Percentiles rank a stretch among this genome's conserved stretches.
phyloP scores from a whole-genome alignment of 495 filamentous ascomycete species.

The Penicillium macrosclerotiorum region DNA sequence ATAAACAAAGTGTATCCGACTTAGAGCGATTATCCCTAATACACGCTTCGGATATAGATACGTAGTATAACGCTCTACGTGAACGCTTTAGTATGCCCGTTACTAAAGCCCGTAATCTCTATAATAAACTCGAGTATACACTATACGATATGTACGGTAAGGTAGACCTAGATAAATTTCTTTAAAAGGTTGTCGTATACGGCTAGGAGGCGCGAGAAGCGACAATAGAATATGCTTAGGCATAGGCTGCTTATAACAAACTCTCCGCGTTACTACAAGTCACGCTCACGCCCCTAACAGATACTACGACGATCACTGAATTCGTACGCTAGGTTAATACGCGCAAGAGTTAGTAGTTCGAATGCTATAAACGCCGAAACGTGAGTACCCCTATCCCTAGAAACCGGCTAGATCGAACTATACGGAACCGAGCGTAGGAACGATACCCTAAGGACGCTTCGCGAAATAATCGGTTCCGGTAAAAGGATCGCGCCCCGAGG shows the following conservation, averaged over 20 bases:
- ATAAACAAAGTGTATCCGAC: background rate
- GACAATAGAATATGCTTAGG: background rate
- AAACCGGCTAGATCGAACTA: too few species aligned
- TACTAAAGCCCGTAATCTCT: background rate
- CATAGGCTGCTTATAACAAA: background rate
- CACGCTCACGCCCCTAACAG: too few species aligned
- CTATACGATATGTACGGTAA: background rate
- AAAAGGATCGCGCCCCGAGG: too few species aligned
- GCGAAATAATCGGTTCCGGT: too few species aligned
- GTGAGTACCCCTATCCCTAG: too few species aligned
- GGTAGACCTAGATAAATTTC: background rate
- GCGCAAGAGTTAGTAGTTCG: too few species aligned
- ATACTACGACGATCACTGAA: background rate
- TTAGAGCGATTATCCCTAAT: background rate
- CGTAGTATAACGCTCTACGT: background rate
- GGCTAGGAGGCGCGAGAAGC: background rate
- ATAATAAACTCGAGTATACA: background rate
- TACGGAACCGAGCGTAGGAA: too few species aligned
- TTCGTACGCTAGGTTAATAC: too few species aligned
- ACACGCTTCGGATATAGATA: background rate
- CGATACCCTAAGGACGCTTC: too few species aligned
- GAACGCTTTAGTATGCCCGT: background rate
- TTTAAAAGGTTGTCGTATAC: background rate
- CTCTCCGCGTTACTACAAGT: background rate
- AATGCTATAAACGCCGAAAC: too few species aligned